Evolutionary conservation across 352 stramenopile genomes (phyloP).

Genomic region (Pythium myriotylum): DNA sequence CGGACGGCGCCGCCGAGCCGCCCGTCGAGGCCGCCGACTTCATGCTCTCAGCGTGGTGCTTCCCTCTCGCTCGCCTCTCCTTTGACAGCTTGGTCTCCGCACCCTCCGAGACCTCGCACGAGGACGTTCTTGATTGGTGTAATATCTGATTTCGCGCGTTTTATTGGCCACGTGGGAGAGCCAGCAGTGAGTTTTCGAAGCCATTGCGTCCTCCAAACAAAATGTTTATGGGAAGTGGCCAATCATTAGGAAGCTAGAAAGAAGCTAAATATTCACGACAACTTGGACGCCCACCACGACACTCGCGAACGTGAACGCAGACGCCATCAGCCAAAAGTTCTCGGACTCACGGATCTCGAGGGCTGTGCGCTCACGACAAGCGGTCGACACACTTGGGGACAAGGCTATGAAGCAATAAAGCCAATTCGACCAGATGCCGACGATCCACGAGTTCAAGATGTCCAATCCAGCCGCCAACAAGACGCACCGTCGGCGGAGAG

Average conservation of each 20-base stretch:
- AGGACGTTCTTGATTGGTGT: slow-evolving; percentile 14
- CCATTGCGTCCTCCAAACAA: neutral
- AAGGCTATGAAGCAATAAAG: slow-evolving; percentile 53
- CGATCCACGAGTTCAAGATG: slow-evolving; percentile 59
- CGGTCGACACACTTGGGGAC: slow-evolving; percentile 4
- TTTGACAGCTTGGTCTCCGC: too few relatives aligned
- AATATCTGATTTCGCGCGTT: slow-evolving; percentile 3
- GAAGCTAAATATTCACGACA: slow-evolving; percentile 54
- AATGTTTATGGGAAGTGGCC: neutral
- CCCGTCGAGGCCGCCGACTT: slow-evolving; percentile 4
- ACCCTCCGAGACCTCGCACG: too few relatives aligned
- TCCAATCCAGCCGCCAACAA: slow-evolving; percentile 57
- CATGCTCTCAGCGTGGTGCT: too few relatives aligned
- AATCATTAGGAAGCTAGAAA: slow-evolving; percentile 14
- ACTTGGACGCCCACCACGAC: slow-evolving; percentile 67
- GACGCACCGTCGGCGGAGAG: slow-evolving; percentile 52
- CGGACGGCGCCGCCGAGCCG: neutral
- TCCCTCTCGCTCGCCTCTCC: too few relatives aligned
- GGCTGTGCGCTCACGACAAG: slow-evolving; percentile 46
- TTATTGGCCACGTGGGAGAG: slow-evolving; percentile 16
- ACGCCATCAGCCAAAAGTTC: slow-evolving; percentile 54
- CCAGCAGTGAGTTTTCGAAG: neutral
- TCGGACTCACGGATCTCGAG: slow-evolving; percentile 60
- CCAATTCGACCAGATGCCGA: slow-evolving; percentile 62
- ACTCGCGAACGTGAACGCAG: slow-evolving; percentile 62